Percentiles rank a stretch among this genome's conserved stretches.
phyloP scores from a whole-genome alignment of 1,139 yeast species.

The Groenewaldozyma auringiensis region DNA sequence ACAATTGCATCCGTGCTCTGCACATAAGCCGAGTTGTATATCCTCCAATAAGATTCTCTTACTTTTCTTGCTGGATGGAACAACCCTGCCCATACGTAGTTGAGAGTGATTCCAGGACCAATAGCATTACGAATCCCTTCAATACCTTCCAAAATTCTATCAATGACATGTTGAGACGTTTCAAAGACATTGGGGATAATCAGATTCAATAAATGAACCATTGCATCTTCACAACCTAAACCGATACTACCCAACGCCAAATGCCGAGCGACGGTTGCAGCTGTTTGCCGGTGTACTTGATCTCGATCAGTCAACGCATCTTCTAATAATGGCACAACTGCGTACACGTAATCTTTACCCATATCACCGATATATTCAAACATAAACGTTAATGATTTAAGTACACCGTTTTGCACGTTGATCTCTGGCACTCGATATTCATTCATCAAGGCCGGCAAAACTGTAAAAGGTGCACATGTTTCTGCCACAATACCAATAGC shows the following conservation, averaged over 20 bases:
- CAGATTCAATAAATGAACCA: constrained; percentile 65
- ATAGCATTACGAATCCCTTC: constrained; percentile 65
- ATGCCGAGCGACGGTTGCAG: constrained; percentile 80
- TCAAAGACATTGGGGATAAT: constrained; percentile 81
- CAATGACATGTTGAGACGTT: constrained; percentile 91
- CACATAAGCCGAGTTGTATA: constrained; percentile 70
- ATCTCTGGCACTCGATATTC: constrained; percentile 90
- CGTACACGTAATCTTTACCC: constrained; percentile 76
- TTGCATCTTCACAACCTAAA: constrained; percentile 63
- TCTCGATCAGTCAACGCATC: constrained; percentile 91
- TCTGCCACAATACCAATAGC: constrained; percentile 98
- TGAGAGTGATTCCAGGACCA: constrained; percentile 68
- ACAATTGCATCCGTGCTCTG: constrained; percentile 70
- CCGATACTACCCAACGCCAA: constrained; percentile 77
- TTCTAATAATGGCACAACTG: constrained; percentile 72
- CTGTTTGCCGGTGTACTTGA: constrained; percentile 90
- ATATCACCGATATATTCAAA: constrained; percentile 86
- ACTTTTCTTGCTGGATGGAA: constrained; percentile 93
- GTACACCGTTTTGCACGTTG: constrained; percentile 91
- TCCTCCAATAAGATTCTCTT: constrained; percentile 74
- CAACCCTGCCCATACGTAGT: constrained; percentile 79
- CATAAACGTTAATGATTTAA: constrained; percentile 87
- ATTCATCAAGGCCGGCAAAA: constrained; percentile 93
- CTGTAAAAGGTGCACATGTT: constrained; percentile 87
- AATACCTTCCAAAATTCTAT: constrained; percentile 70